A percentile compares a stretch with the other conserved stretches of the same genome.
Conservation (phyloP, 805 yeast species). For the Ogataea pilisensis region DNA sequence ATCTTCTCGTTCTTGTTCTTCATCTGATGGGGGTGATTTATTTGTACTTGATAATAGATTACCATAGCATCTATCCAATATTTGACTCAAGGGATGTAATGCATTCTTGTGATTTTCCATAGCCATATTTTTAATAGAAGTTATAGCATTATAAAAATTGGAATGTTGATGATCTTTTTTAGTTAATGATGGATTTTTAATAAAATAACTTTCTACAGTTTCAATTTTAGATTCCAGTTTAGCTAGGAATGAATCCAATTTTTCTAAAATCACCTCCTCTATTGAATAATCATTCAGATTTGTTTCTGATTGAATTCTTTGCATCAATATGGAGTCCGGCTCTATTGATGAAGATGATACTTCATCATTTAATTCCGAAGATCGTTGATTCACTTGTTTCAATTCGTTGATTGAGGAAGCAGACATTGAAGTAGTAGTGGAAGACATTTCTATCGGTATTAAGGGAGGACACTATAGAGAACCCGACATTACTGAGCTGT, state of each 20-base stretch:
- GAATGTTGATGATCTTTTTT: constrained; percentile 14
- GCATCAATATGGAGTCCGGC: constrained; percentile 14
- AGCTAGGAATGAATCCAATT: constrained; percentile 26
- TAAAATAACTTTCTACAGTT: constrained; percentile 25
- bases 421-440: background rate
- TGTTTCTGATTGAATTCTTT: constrained; percentile 12
- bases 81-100: constrained; percentile 26
- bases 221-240: constrained; percentile 28
- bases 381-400: background rate
- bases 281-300: constrained; percentile 13
- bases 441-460: no score
- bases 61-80: constrained; percentile 30
- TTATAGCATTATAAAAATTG: constrained; percentile 22
- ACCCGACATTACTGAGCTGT: no score
- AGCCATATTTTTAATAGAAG: constrained; percentile 20
- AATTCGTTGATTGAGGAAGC: background rate
- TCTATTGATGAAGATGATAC: constrained; percentile 2
- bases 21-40: no score
- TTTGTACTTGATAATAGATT: constrained; percentile 5
- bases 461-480: no score
- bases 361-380: background rate
- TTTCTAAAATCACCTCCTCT: constrained; percentile 26
- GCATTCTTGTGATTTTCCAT: constrained; percentile 22
- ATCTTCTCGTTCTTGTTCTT: no score
- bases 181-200: constrained; percentile 14